These are phyloP conservation scores for Mortierella sp. DNA, from an alignment of 371 early-diverging fungal species.

Conservation along the genomic window DNA sequence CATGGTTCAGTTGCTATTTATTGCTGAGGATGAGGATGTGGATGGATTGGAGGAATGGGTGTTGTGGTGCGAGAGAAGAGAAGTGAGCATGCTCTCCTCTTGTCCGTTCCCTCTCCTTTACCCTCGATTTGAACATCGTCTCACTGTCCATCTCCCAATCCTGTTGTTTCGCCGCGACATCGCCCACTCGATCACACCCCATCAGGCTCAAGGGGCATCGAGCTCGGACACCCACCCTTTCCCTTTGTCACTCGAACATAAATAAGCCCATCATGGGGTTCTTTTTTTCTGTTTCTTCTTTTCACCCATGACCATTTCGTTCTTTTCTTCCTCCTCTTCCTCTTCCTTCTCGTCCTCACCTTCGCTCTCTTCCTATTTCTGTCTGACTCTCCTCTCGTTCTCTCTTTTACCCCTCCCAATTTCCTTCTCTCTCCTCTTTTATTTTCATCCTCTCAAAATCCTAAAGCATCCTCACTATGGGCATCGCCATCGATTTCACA, in stretches of 20 bases:
- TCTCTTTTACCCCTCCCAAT: neutral
- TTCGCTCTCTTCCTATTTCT: conserved; percentile 1
- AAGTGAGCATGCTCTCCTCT: no score
- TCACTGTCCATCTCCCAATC: no score
- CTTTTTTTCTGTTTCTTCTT: neutral
- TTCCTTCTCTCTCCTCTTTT: neutral
- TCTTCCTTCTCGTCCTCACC: neutral
- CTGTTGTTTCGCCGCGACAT: no score
- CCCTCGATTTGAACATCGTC: no score
- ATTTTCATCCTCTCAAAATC: neutral
- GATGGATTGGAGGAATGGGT: no score
- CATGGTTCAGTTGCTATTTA: no score
- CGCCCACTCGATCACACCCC: neutral
- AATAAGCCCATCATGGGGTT: neutral
- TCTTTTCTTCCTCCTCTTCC: neutral
- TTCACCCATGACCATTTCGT: conserved; percentile 3
- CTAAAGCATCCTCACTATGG: conserved; percentile 2
- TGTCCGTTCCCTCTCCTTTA: no score
- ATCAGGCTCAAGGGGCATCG: neutral
- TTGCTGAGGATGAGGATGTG: no score
- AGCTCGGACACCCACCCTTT: conserved; percentile 2
- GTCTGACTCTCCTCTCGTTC: conserved; percentile 9
- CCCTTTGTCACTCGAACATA: neutral
- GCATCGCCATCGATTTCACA: conserved; percentile 27
- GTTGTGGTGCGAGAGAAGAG: no score